Evolutionary conservation across 2,329 filamentous ascomycete species (phyloP), one percentile per base, ranked within the genome.

Genomic region (Claviceps cyperi): DNA sequence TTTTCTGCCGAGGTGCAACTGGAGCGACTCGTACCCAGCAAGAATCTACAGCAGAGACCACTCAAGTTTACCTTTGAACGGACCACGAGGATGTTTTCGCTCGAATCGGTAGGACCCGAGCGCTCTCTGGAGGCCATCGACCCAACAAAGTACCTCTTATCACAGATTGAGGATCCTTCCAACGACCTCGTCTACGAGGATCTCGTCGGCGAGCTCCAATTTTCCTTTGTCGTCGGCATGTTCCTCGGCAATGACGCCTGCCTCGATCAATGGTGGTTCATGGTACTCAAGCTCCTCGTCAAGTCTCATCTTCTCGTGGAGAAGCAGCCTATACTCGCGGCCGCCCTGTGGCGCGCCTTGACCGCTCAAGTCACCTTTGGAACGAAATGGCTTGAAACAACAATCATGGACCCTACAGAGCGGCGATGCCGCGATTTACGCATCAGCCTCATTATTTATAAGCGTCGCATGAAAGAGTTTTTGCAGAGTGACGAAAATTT

Each of bases 261-360:
- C 55, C 66, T 80, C 43, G 76, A 80, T 53, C 78, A 83, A 53
- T 83, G 78, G 79, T 77, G 72, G 67, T 70, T 78, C 56, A 69
- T 79, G 53, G 60, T 74, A 3, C 67, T 75, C 39, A 70, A 67
- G 46, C 58, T 80, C 36, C 57, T 79, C 11, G 69, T 82, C 45
- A 70, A 71, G 24, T 71, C 76, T 2, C 71, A 73, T 57, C 54
- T 57, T 9, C 70, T 82, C 1, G 63, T 69, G 0, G 52, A 64
- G 21, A 57, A 60, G 3, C 64, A 65, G 2, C 77, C 78, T 0
- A 49, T 53, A 0, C 68, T 82, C 35, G 69, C 69, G 11, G 62
- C 62, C 2, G 59, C 60, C n/a, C 64, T 81, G 35, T 62, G 81
- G 13, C 66, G 67, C 43, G 69, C 73, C 0, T 58, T 82, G 28